Base-by-base conservation (phyloP, 495 filamentous ascomycete genomes). In the Talaromyces ruber region DNA sequence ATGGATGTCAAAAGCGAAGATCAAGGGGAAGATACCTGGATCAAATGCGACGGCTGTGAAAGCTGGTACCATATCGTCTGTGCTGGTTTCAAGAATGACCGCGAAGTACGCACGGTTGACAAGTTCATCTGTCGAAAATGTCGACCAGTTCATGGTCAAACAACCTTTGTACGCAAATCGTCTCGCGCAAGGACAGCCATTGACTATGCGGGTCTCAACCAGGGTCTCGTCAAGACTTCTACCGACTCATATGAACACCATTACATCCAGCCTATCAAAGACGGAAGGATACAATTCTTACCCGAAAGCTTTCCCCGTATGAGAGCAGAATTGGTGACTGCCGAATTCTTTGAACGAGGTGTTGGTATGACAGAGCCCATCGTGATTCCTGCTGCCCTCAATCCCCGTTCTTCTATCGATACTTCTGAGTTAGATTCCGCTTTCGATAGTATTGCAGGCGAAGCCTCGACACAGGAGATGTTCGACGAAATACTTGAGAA, bases 51-150 rank as follows among this genome's bases (percentile, higher is more conserved):
- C 69, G 87, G 85, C 32, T 91, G 88, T 69, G 88, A 88, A 65
- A 78, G 75, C 26, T 91, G 88, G 88, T 89, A 85, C 65, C 88
- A 91, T 68, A 87, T 85, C 55, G 80, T 84, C 39, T 91, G 88
- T 68, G 87, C 87, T 21, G 86, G 85, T 5, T 88, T 91, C 66
- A 86, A 87, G 65, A 87, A 79, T 66, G 84, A 85, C 62, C 75
- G 82, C n/a, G 85, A 88, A 64, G 81, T 89, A 26, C 80, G 86
- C 58, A 83, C 82, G 29, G 84, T 91, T 21, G 88, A 91, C 68
- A 91, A 89, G 65, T 91, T 83, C 64, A 86, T 87, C 60, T 91
- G 88, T 65, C 72, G 70, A 29, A 68, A 70, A 45, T 91, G 88
- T 68, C 83, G 82, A 30, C 76, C 82, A 18, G 67, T 74, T 11